A percentile compares a stretch with the other conserved stretches of the same genome.
Conservation (phyloP, 2,329 filamentous ascomycete species). For the Exophiala phaeomuriformis region DNA sequence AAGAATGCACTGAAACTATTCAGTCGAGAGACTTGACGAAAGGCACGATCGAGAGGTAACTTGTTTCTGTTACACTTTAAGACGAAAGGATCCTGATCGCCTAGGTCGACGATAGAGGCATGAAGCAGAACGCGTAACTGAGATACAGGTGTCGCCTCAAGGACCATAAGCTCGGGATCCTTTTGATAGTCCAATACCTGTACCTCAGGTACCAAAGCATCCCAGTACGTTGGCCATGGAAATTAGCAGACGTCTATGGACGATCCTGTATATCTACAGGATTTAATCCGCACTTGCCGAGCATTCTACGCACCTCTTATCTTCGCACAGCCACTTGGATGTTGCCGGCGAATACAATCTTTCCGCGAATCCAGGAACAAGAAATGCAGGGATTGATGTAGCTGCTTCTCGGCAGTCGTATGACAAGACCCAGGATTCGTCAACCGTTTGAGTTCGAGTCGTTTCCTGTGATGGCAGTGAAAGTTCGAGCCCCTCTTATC, state of each 20-base stretch:
- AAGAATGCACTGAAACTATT: constrained; percentile 23
- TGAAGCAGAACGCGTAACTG: background rate
- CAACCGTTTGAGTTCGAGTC: background rate
- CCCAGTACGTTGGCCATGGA: background rate
- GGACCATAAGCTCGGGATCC: background rate
- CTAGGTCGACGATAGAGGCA: background rate
- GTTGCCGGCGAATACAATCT: no score
- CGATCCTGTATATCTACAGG: background rate
- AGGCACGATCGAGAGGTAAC: background rate
- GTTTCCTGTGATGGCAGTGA: background rate
- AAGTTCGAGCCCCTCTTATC: constrained; percentile 2
- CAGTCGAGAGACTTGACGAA: background rate
- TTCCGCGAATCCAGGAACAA: no score
- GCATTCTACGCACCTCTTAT: background rate
- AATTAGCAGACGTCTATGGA: background rate
- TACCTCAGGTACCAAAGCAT: background rate
- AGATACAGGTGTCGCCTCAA: background rate
- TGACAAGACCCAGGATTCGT: constrained; percentile 1
- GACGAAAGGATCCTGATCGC: no score
- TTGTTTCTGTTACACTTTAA: background rate
- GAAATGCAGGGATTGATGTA: background rate
- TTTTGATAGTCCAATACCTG: background rate
- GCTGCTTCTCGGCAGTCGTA: background rate
- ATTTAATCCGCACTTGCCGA: background rate
- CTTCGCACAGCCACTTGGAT: background rate